A percentile compares a stretch with the other conserved stretches of the same genome.
Conservation (phyloP, 257 asterid species). For the Fraxinus cuspidata region DNA sequence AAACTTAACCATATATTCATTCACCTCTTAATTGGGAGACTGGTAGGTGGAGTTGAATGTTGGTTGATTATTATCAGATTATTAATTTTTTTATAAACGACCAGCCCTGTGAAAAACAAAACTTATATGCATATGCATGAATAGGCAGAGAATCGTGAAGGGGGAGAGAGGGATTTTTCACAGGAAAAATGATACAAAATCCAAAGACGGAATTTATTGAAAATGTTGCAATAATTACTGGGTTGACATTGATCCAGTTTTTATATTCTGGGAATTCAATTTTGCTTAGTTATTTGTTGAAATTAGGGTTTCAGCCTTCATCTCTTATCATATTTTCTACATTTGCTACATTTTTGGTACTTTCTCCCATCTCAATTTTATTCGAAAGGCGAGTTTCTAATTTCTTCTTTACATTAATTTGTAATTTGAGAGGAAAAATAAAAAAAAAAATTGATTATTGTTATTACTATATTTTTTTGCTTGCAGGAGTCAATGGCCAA, state of each 20-base stretch:
- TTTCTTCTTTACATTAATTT: not conserved
- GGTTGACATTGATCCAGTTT: conserved; percentile 69
- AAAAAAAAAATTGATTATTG: not conserved
- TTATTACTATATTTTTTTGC: not conserved
- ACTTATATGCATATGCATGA: conserved; percentile 20
- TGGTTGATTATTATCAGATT: not conserved
- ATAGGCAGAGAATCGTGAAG: conserved; percentile 6
- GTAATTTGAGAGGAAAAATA: not conserved
- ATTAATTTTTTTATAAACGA: not conserved
- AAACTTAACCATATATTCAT: not conserved
- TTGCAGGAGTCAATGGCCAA: conserved; percentile 82
- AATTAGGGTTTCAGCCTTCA: conserved; percentile 60
- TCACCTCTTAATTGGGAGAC: not conserved
- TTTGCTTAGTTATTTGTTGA: conserved; percentile 65
- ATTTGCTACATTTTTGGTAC: conserved; percentile 65
- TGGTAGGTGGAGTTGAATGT: not conserved
- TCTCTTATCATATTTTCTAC: conserved; percentile 71
- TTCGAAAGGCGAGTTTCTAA: conserved; percentile 58
- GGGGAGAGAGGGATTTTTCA: conserved; percentile 22
- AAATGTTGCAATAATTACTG: conserved; percentile 53
- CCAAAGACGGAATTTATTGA: conserved; percentile 41
- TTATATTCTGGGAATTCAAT: conserved; percentile 75
- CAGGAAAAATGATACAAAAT: conserved; percentile 29
- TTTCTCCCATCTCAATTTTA: conserved; percentile 59
- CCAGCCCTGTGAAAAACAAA: not conserved